These are phyloP conservation scores for Mortierella sp. DNA, from an alignment of 371 early-diverging fungal genomes.

Conservation along the genomic window DNA sequence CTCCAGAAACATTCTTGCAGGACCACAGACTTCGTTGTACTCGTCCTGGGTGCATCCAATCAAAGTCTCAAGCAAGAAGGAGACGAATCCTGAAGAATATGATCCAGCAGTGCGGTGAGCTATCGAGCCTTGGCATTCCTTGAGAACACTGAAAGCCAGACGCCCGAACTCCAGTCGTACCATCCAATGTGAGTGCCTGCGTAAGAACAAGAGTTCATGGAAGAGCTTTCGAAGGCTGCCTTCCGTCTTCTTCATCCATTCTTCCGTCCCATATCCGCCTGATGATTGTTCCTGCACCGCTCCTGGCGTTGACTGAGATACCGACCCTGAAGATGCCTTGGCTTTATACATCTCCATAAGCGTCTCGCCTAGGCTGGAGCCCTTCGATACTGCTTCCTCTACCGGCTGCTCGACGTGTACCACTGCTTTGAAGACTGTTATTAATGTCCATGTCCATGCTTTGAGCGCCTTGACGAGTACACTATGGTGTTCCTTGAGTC, in stretches of 20 bases:
- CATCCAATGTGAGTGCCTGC: conserved; percentile 39
- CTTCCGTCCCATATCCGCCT: conserved; percentile 10
- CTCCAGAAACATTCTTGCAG: conserved; percentile 8
- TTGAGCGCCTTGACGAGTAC: conserved; percentile 21
- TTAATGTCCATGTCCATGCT: conserved; percentile 27
- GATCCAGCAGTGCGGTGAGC: background rate
- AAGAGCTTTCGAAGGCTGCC: conserved; percentile 26
- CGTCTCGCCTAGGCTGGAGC: conserved; percentile 6
- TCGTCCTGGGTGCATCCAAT: conserved; percentile 43
- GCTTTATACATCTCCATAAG: conserved; percentile 38
- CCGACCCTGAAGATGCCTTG: background rate
- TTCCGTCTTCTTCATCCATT: conserved; percentile 21
- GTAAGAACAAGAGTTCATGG: conserved; percentile 19
- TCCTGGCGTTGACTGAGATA: background rate
- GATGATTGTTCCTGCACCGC: background rate
- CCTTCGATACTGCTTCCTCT: background rate
- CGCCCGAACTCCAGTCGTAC: conserved; percentile 32
- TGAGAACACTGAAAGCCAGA: conserved; percentile 28
- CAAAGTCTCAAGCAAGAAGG: conserved; percentile 45
- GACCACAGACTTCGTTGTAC: conserved; percentile 13
- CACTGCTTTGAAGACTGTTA: conserved; percentile 8
- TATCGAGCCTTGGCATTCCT: conserved; percentile 23
- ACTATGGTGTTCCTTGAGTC: conserved; percentile 39
- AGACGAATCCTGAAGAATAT: conserved; percentile 5
- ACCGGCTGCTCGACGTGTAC: background rate